A percentile compares a stretch with the other conserved stretches of the same genome.
Evolutionary conservation across 2,329 filamentous ascomycete genomes (phyloP).

Genomic region (Epicoccum sorghinum): DNA sequence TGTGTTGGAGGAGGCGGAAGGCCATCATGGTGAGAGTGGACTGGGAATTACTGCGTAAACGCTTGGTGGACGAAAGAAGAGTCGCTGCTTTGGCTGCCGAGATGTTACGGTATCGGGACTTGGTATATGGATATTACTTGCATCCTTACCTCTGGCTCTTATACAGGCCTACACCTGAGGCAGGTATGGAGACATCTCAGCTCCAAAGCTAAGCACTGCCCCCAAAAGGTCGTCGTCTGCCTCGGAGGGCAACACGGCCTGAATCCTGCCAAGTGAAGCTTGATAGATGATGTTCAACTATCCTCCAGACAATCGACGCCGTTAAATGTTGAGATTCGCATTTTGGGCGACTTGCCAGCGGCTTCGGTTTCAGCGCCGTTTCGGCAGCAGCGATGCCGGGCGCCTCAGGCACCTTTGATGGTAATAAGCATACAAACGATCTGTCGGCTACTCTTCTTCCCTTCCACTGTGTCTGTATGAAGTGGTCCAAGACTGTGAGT

Average conservation of each 20-base stretch:
- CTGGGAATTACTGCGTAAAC: conserved; percentile 9
- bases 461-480: not conserved
- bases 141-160: conserved; percentile 14
- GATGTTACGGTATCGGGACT: too few species aligned
- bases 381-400: conserved; percentile 26
- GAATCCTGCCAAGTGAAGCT: conserved; percentile 14
- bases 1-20: conserved; percentile 11
- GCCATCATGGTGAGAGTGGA: conserved; percentile 18
- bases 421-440: not conserved
- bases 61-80: not conserved
- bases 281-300: conserved; percentile 4
- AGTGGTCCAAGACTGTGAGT: not conserved
- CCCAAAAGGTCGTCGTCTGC: conserved; percentile 19
- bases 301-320: conserved; percentile 26
- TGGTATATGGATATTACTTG: not conserved
- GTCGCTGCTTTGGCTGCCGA: not conserved
- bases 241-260: conserved; percentile 13
- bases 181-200: not conserved
- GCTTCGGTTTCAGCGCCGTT: conserved; percentile 32
- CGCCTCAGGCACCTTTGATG: conserved; percentile 12
- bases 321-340: conserved; percentile 14
- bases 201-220: conserved; percentile 18
- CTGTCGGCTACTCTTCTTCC: not conserved
- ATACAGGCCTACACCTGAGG: conserved; percentile 12
- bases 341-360: conserved; percentile 25